Evolutionary conservation across 495 filamentous ascomycete genomes (phyloP), one percentile per base, ranked within the genome.

Genomic region (Penicillium paxilli): DNA sequence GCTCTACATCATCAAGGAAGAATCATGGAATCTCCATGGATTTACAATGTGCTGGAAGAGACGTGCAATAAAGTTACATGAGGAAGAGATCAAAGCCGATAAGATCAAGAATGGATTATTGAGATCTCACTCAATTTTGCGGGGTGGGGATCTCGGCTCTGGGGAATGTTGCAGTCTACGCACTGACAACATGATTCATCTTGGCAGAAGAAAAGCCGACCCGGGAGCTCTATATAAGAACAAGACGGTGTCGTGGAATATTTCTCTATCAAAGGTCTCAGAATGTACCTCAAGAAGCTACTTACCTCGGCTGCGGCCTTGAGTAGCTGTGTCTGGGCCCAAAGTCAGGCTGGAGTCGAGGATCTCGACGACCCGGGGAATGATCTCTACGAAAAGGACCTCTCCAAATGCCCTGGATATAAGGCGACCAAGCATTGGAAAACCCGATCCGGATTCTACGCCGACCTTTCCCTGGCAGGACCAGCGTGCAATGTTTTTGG

Each of bases 401-500:
- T 60, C 10, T 60, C 58, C 4, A 22, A 48, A 35, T 83, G 80
- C 54, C 80, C 80, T 41, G 80, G 80, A 10, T 83, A 83, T 57
- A 77, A 44, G 25, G 78, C 76, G 11, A 72, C 62, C 4, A 67
- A 77, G 58, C 69, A 80, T 2, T 47, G 64, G 28, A 45, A 66
- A 19, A 76, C 70, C 9, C 51, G 57, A 3, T 49, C 66, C 46
- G 51, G 51, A 10, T 53, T 53, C 22, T 53, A 53, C 21, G 35
- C 35, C 11, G 35, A 38, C 5, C 16, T 38, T 2, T 38, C 35
- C 9, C 16, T 38, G 4, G 35, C 35, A 19, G 35, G 35, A 6
- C 35, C 14, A n/a, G 35, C 12, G 5, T 83, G 80, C 66, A 82
- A 82, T 61, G 68, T 70, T 10, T 83, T 80, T 45, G 81, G 80